Base-by-base conservation (phyloP, 495 filamentous ascomycete species). In the Aspergillus diversus region DNA sequence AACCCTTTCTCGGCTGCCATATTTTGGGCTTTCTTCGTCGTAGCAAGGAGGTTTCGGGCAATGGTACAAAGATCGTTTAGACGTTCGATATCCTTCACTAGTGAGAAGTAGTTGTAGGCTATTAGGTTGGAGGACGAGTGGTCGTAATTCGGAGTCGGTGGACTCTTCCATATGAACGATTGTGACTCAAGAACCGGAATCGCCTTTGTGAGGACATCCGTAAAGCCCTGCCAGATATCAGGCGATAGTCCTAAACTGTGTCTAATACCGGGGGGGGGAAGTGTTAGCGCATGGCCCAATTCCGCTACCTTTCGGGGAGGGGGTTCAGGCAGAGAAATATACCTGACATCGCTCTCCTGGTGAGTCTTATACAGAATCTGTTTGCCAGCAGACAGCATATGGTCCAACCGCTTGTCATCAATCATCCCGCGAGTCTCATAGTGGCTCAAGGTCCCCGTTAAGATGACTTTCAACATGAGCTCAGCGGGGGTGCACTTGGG, bases 31-130 rank as follows among this genome's bases (percentile, higher is more conserved):
- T 89, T 85, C 69, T 92, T 90, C 16, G 91, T 92, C 5, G 87
- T 89, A 6, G 92, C 90, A 3, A 97, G 82, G 48, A 94, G 81
- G 72, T 97, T 97, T 55, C 93, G 82, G 12, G 89, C 89, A 68
- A 97, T 92, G 33, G 90, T 86, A 71, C 93, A 88, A 15, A 97
- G 73, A 75, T 92, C 92, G 77, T 94, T 93, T 21, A 97, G 76
- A 53, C 91, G 84, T 70, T 92, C 89, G 43, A 97, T 81, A 68
- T 96, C 92, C 63, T 91, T 89, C 67, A 91, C 87, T 53, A 97
- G 78, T 7, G 83, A 83, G 17, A 83, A 81, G 64, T 92, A 89
- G 69, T 95, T 91, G 67, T 86, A 86, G 33, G 90, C 87, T 64
- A 97, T 96, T n/a, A 95, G 75, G 34, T 87, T 83, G 6, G 88